These are phyloP conservation scores for Cladosporium colombiae DNA, from an alignment of 2,329 filamentous ascomycete species.

Conservation along the genomic window DNA sequence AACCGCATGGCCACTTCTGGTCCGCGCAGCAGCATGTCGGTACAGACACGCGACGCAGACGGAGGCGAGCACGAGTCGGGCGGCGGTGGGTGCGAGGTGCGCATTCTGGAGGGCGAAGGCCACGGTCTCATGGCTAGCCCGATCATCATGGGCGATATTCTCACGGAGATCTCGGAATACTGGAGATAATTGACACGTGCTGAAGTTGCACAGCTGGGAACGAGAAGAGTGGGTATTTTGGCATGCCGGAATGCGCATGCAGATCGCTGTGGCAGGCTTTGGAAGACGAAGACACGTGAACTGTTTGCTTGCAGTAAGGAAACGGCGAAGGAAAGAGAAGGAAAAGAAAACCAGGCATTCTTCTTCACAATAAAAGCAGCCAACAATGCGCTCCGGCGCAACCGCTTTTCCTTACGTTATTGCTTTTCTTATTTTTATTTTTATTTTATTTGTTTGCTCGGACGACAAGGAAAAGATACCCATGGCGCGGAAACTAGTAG, in stretches of 20 bases:
- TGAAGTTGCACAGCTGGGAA: not conserved
- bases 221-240: not conserved
- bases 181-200: constrained; percentile 53
- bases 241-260: not conserved
- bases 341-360: not conserved
- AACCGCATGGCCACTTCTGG: constrained; percentile 36
- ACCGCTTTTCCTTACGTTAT: not conserved
- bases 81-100: constrained; percentile 74
- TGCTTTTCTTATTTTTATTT: not conserved
- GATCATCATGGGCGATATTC: constrained; percentile 85
- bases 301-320: not conserved
- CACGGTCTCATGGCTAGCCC: constrained; percentile 97
- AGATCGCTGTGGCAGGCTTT: not conserved
- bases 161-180: constrained; percentile 91
- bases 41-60: not conserved
- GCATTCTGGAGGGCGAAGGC: constrained; percentile 85
- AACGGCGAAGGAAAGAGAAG: not conserved
- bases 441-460: constrained; percentile 1
- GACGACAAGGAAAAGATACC: constrained; percentile 13
- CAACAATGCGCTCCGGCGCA: not conserved
- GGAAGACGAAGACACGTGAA: not conserved
- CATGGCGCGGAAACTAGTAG: constrained; percentile 6
- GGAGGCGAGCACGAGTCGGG: not conserved
- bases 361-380: too few species aligned
- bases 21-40: not conserved